Evolutionary conservation across 2,329 filamentous ascomycete species (phyloP), one percentile per base, ranked within the genome.

Genomic region (Pseudocercospora cruenta): DNA sequence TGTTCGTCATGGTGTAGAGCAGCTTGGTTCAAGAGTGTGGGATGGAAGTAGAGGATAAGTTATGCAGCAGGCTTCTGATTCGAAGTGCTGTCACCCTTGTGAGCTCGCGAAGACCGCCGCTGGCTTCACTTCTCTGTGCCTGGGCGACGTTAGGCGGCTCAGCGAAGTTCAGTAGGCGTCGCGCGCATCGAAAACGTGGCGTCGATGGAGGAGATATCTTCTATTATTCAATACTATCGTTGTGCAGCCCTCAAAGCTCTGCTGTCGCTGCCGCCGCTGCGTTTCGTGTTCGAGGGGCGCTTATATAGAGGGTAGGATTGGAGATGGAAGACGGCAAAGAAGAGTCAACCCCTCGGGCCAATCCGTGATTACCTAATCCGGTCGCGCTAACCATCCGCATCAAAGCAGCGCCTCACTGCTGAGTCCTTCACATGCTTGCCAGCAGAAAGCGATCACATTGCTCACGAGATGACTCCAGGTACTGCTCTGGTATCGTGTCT

Each of bases 1-100:
- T 67, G 67, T 74, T 74, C 64, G 72, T 74, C 72, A 74, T 74
- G 58, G n/a, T 67, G 61, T 39, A 55, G 63, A n/a, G 58, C 16
- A 31, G 60, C 31, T 55, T 24, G 26, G 19, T 36, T 49, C 22
- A 55, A 53, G 6, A 28, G 36, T 19, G 14, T 10, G 21, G 36
- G 19, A 26, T 24, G n/a, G 1, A 24, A 26, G 22, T 19, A 24
- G 43, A 39, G 19, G 51, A 12, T 58, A 36, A 57, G n/a, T 5
- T 22, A 45, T 39, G 60, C 12, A 53, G 47, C 26, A 24, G 51
- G 2, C 51, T 55, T 31, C 51, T 19, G 14, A 24, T 22, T 33
- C 26, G 51, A 55, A 55, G 51, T 31, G 51, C 51, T 55, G 24
- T 43, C 43, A 28, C 19, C 21, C 47, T 63, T 39, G 60, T 33